Base-by-base conservation (phyloP, 1,284 basidiomycete genomes). In the Trichosporon asahii region DNA sequence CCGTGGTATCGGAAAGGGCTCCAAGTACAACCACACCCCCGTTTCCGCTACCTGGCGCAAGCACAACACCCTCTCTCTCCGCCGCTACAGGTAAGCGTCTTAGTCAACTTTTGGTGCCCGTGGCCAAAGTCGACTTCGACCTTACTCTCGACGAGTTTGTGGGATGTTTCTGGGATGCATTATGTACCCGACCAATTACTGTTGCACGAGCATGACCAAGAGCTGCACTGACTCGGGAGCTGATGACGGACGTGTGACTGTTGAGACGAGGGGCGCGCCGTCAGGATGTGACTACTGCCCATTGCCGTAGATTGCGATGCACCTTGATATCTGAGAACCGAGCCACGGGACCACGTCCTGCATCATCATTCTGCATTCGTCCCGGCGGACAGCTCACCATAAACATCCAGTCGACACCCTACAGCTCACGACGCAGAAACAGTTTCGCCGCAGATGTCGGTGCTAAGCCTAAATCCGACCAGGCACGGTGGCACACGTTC, bases 61-160 rank as follows among this genome's bases (percentile, higher is more conserved):
- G 85, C 92, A 97, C 91, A 98, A 97, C 89, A 96, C 94, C 64
- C 93, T 98, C 88, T 94, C 93, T 84, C 91, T 98, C 81, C 93
- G 93, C 83, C 93, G 95, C 82, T 98, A 98, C 91, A 92, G 95
- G 86, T 98, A 88, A 91, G 79, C 80, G 72, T 44, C 61, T 35
- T 31, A n/a, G 61, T 67, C 37, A 40, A 44, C 53, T 29, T 35
- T 11, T 40, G 68, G 71, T 25, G 68, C 71, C 65, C 66, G 71
- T 44, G 71, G 68, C 65, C 65, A 25, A 46, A 40, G 55, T 55
- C 25, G 27, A 29, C 46, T 46, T 64, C n/a, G 57, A 61, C 27
- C 8, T 61, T 31, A 33, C 29, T 27, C 27, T 61, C 29, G 57
- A 31, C 57, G 57, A 61, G 57, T 61, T 61, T 61, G 57, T 29